Conservation (phyloP, 179 eudicot species). For the Silene noctiflora region DNA sequence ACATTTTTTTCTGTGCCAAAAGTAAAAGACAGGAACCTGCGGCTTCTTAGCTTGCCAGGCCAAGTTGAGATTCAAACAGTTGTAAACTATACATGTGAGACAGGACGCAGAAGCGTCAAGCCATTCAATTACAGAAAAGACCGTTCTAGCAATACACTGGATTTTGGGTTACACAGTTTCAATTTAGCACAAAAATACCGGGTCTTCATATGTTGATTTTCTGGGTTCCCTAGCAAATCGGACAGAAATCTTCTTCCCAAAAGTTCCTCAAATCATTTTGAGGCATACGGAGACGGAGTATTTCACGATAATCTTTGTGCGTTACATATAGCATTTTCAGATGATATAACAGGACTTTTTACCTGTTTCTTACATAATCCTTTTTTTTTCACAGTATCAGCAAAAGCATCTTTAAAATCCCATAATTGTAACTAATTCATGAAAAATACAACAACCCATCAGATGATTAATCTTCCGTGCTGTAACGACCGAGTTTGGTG, state of each 20-base stretch:
- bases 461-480: background rate
- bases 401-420: background rate
- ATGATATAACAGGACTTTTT: background rate
- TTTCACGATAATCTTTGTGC: background rate
- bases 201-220: too few species aligned
- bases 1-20: background rate
- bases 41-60: background rate
- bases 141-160: too few species aligned
- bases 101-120: background rate
- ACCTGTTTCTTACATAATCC: constrained; percentile 7
- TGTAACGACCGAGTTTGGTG: background rate
- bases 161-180: too few species aligned
- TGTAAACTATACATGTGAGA: background rate
- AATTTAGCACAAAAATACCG: too few species aligned
- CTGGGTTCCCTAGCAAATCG: too few species aligned
- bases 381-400: background rate
- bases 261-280: background rate
- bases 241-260: background rate
- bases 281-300: background rate
- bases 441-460: background rate
- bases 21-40: background rate
- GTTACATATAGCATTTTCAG: background rate
- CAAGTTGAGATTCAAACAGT: background rate
- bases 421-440: background rate
- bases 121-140: background rate